Base-by-base conservation (phyloP, 768 basidiomycete species). In the Lactarius quietus region DNA sequence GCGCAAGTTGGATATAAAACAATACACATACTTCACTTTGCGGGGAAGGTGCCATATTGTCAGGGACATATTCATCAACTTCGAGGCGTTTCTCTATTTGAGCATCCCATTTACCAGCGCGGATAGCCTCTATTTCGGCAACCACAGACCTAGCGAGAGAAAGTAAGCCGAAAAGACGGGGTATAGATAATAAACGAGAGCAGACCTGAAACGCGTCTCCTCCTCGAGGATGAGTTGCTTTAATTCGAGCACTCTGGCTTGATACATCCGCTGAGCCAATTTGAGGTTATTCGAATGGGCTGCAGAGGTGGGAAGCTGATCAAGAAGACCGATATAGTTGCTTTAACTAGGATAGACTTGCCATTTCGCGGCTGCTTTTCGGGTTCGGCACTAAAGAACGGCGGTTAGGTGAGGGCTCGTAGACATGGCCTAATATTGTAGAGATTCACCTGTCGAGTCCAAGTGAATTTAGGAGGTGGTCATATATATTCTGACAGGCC, bases 121-220 rank as follows among this genome's bases (percentile, higher is more conserved):
- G 86, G 66, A 94, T 89, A 2, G 86, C 85, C 57, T 90, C 85
- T 53, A 95, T 91, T 75, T 95, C 93, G 3, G 81, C 76, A 23
- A 87, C 80, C 17, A 94, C 79, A 38, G 75, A 76, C 75, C 92
- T 93, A 65, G 52, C 8, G 31, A 28, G 23, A 31, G n/a, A 20
- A 56, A 38, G 31, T 62, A 36, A 33, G 55, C 15, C 10, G 3
- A 28, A 61, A 55, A 20, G 17, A 31, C n/a, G 4, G 28, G 20
- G 3, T 51, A 20, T 28, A 39, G 23, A 26, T 51, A 6, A 51
- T 26, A 17, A 39, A 59, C 17, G 38, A 45, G 9, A 48, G 54
- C 82, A 31, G 72, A 89, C 91, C 85, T 91, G 83, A 95, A 97
- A 63, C 83, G 85, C 33, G 76, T 74, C 76, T 96, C 95, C 72